A percentile compares a stretch with the other conserved stretches of the same genome.
Evolutionary conservation across 306 rosid genomes (phyloP).

Genomic region (Inga laurina): DNA sequence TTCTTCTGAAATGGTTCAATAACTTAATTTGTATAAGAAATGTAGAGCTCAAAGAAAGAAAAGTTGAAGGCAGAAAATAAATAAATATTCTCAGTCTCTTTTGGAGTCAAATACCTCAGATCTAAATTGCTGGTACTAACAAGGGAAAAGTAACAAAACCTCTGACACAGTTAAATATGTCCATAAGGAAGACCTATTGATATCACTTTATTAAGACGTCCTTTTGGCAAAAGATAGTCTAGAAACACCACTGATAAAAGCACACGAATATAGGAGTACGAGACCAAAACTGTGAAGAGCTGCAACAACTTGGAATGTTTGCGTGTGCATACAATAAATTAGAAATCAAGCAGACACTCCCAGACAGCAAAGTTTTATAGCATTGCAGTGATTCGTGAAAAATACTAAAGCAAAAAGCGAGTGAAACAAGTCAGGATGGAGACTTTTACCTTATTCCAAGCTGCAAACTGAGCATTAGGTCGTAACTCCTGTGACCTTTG

Average conservation of each 20-base stretch:
- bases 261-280: background rate
- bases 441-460: slow-evolving; percentile 89
- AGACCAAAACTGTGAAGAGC: background rate
- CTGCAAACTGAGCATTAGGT: slow-evolving; percentile 97
- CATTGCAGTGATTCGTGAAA: slow-evolving; percentile 15
- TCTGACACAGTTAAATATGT: slow-evolving; percentile 14
- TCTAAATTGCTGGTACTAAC: background rate
- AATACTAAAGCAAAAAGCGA: slow-evolving; percentile 2
- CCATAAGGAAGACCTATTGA: slow-evolving; percentile 13
- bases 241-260: background rate
- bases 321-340: background rate
- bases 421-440: slow-evolving; percentile 26
- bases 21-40: background rate
- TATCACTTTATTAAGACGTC: background rate
- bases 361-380: slow-evolving; percentile 15
- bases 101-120: background rate
- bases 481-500: slow-evolving; percentile 97
- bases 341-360: slow-evolving; percentile 4
- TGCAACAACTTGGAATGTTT: background rate
- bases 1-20: slow-evolving; percentile 2
- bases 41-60: background rate
- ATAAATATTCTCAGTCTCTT: slow-evolving; percentile 9
- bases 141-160: slow-evolving; percentile 9
- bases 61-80: slow-evolving; percentile 6
- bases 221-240: slow-evolving; percentile 11